Evolutionary conservation across 192 early-diverging fungal genomes (phyloP), one percentile per base, ranked within the genome.

Genomic region (Backusella australiensis): DNA sequence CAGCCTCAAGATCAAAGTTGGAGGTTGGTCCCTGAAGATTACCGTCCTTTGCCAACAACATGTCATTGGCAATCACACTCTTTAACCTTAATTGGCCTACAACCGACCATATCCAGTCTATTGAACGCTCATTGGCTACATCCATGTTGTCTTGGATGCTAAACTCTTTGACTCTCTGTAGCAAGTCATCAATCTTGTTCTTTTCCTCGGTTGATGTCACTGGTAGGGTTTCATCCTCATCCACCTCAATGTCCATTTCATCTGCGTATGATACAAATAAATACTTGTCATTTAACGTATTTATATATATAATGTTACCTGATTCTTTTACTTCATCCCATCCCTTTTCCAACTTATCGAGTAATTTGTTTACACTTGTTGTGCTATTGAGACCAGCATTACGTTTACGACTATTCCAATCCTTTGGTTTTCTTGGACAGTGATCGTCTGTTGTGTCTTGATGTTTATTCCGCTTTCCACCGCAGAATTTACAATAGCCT

Each of bases 51-150:
- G 46, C 75, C 26, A 75, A 8, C 2, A 66, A 9, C 12, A 86
- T 75, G 42, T 84, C 73, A 34, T 79, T 84, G 6, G 80, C 85
- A 36, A 82, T 46, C 0, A 86, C 67, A 7, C 72, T 76, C 4
- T 69, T 69, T 32, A 86, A 71, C 59, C 76, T 35, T 21, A 86
- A 46, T n/a, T 79, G 73, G 34, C 49, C 75, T n/a, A 86, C 67
- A 0, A 82, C 77, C 1, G 69, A 67, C 85, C 85, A 86, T 56
- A 86, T 75, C 85, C 85, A 86, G 41, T 84, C 85, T 65, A 86
- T 70, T 9, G 59, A 75, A 9, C 78, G 69, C 46, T 79, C 77
- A 36, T 83, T 67, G 15, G 69, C 36, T 14, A 68, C 49, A 42
- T 75, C 36, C 19, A 36, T 66, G 0, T n/a, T 68, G 29, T 42